Percentiles rank a stretch among this genome's conserved stretches.
phyloP scores from a whole-genome alignment of 495 filamentous ascomycete species.

The Penicillium tannophilum region DNA sequence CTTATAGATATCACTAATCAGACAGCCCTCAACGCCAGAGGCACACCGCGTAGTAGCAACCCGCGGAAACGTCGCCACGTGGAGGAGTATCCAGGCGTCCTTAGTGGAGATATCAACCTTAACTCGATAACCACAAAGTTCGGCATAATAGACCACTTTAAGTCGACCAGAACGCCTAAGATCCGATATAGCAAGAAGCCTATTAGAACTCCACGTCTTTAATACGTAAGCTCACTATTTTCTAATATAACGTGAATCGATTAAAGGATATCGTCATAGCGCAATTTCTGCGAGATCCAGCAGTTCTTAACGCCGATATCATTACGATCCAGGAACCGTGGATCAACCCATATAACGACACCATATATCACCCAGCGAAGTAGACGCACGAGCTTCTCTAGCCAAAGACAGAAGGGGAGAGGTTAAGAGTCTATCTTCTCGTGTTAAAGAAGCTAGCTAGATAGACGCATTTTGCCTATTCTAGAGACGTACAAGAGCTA shows the following conservation, averaged over 20 bases:
- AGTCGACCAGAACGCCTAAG: too few relatives aligned
- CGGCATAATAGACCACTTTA: too few relatives aligned
- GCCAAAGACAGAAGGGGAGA: neutral
- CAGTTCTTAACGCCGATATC: neutral
- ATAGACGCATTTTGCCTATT: neutral
- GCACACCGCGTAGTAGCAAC: too few relatives aligned
- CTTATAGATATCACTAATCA: too few relatives aligned
- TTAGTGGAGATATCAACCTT: too few relatives aligned
- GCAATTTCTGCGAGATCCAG: neutral
- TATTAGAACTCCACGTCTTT: neutral
- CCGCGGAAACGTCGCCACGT: too few relatives aligned
- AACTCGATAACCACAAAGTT: neutral
- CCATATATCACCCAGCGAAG: neutral
- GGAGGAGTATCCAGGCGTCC: too few relatives aligned
- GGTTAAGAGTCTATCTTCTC: neutral
- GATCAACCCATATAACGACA: neutral
- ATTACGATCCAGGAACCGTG: neutral
- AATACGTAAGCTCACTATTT: too few relatives aligned
- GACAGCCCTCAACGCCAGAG: too few relatives aligned
- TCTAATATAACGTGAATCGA: neutral
- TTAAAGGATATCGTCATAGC: neutral
- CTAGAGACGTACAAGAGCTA: neutral
- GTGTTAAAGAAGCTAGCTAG: neutral
- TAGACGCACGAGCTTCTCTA: neutral
- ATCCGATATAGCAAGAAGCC: neutral